Percentiles rank a stretch among this genome's conserved stretches.
phyloP scores from a whole-genome alignment of 345 rosid species.

The Fremontodendron californicum region DNA sequence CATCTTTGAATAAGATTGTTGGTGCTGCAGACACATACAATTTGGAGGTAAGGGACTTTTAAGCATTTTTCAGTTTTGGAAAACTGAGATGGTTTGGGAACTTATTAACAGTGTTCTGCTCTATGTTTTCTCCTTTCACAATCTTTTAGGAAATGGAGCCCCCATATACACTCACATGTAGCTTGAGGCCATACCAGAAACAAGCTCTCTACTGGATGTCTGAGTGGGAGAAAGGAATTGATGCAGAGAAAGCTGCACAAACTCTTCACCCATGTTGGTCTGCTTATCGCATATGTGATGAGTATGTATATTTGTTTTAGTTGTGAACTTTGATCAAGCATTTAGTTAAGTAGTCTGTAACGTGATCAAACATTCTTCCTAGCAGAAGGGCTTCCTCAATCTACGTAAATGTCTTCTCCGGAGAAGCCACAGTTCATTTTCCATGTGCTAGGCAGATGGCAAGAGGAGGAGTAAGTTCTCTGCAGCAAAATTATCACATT shows the following conservation, averaged over 20 bases:
- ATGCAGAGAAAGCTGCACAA: slow-evolving; percentile 47
- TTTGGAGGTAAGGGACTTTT: slow-evolving; percentile 35
- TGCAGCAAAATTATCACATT: not conserved
- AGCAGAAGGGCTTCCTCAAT: slow-evolving; percentile 62
- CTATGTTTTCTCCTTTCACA: not conserved
- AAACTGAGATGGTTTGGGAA: not conserved
- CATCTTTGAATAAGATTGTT: slow-evolving; percentile 49
- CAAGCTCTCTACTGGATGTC: slow-evolving; percentile 75
- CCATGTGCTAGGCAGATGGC: slow-evolving; percentile 66
- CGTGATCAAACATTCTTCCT: not conserved
- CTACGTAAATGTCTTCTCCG: slow-evolving; percentile 55
- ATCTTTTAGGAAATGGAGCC: slow-evolving; percentile 61
- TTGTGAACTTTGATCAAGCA: not conserved
- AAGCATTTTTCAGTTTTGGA: not conserved
- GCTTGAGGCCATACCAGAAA: slow-evolving; percentile 61
- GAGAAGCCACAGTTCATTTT: slow-evolving; percentile 66
- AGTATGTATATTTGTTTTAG: slow-evolving; percentile 29
- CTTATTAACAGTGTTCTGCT: not conserved
- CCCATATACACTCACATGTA: slow-evolving; percentile 45
- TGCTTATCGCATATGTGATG: slow-evolving; percentile 60
- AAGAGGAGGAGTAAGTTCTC: slow-evolving; percentile 60
- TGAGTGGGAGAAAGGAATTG: slow-evolving; percentile 52
- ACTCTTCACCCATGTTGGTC: slow-evolving; percentile 71
- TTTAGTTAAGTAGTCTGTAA: not conserved
- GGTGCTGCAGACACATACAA: slow-evolving; percentile 51